Base-by-base conservation (phyloP, 1,139 yeast genomes). In the Blastobotrys elegans region DNA sequence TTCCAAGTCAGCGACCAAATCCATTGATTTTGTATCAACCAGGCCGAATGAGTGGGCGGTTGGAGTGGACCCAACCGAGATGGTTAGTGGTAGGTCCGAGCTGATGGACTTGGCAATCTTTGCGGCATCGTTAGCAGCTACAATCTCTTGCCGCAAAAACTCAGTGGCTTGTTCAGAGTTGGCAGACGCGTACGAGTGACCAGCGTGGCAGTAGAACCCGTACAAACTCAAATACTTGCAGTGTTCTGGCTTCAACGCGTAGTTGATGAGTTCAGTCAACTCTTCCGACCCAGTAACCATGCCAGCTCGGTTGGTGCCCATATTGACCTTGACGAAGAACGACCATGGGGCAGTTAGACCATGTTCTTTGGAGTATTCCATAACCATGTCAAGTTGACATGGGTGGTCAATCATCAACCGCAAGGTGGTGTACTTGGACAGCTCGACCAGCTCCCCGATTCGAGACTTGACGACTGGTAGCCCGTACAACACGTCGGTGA, bases 121-220 rank as follows among this genome's bases (percentile, higher is more conserved):
- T 5, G 82, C 76, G 0, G 89, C 90, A 8, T 61, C 60, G 53
- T 78, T 73, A 3, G 80, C 86, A 26, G 77, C 75, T 2, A 59
- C 61, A 40, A 84, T 71, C 57, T 85, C 94, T 30, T 75, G 75
- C 20, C 75, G 50, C 32, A 84, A 65, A 40, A 67, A 70, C 4
- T 60, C 60, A 47, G 72, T 72, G 0, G 88, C 86, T 26, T 72
- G 72, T 1, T 67, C 69, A 32, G 69, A 63, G n/a, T 72, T 64
- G 13, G 67, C 64, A 0, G 84, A 71, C 2, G 69, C 68, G 57
- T 85, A 85, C 0, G 90, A 81, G 55, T 83, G 86, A 1, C 94
- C 94, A 0, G 89, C 87, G 65, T 85, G 94, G 46, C 85, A 81
- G 63, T 85, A 85, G 57, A 84, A 79, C 0, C 95, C 94, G 56